Evolutionary conservation across 1,284 basidiomycete species (phyloP).

Genomic region (Ustilago loliicola): DNA sequence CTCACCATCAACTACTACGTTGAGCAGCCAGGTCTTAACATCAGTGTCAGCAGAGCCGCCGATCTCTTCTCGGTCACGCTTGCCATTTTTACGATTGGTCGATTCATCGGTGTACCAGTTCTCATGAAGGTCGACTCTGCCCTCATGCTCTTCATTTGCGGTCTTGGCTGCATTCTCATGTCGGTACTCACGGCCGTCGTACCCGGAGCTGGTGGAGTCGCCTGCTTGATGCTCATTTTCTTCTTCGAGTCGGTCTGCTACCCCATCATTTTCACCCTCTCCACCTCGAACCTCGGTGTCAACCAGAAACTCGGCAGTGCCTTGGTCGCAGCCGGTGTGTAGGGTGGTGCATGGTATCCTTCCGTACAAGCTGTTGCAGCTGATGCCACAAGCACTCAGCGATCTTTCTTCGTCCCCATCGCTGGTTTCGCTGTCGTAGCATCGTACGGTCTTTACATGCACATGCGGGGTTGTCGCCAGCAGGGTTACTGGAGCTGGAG

Average conservation of each 20-base stretch:
- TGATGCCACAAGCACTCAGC: conserved; percentile 71
- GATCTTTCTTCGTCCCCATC: conserved; percentile 45
- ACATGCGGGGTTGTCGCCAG: conserved; percentile 32
- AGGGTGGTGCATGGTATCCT: conserved; percentile 82
- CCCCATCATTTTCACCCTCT: conserved; percentile 77
- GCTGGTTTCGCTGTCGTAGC: conserved; percentile 40
- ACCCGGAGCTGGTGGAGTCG: conserved; percentile 76
- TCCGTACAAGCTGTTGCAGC: conserved; percentile 79
- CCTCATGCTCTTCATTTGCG: conserved; percentile 73
- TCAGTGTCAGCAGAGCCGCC: conserved; percentile 28
- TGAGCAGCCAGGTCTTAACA: conserved; percentile 40
- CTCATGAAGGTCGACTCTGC: conserved; percentile 78
- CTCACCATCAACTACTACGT: conserved; percentile 77
- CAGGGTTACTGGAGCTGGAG: conserved; percentile 43
- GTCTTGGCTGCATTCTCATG: conserved; percentile 74
- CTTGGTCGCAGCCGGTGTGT: conserved; percentile 74
- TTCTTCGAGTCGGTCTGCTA: conserved; percentile 78
- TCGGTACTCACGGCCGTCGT: conserved; percentile 75
- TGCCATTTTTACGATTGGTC: conserved; percentile 76
- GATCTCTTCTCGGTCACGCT: conserved; percentile 75
- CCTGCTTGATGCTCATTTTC: conserved; percentile 79
- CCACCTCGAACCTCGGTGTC: conserved; percentile 74
- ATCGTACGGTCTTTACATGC: conserved; percentile 46
- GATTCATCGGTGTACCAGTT: conserved; percentile 76
- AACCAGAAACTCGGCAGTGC: conserved; percentile 50